Percentiles rank a stretch among this genome's conserved stretches.
These are phyloP conservation scores for Abrus precatorius DNA, from an alignment of 306 rosid species.

Conservation along the genomic window DNA sequence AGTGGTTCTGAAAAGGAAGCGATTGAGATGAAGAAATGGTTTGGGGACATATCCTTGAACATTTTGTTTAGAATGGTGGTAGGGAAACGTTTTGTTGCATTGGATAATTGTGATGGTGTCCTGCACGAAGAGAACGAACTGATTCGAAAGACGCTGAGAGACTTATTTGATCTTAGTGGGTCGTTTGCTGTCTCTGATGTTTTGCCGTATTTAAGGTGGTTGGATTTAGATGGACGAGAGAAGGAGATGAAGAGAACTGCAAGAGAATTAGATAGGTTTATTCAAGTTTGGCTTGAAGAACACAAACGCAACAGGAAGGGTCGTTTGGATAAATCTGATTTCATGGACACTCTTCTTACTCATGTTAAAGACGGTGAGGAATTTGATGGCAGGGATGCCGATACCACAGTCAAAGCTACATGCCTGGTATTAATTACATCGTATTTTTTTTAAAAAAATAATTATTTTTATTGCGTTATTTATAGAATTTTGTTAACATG, in stretches of 20 bases:
- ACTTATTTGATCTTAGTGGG: background rate
- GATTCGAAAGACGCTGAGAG: conserved; percentile 21
- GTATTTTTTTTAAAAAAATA: no score
- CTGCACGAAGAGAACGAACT: conserved; percentile 26
- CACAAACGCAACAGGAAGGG: conserved; percentile 37
- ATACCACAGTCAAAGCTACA: conserved; percentile 44
- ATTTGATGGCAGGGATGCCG: conserved; percentile 21
- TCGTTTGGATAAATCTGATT: background rate
- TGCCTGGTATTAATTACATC: conserved; percentile 29
- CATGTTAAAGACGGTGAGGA: background rate
- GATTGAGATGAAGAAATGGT: conserved; percentile 57
- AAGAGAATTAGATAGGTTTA: conserved; percentile 38
- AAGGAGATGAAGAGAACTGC: conserved; percentile 50
- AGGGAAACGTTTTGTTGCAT: conserved; percentile 40
- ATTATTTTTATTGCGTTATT: no score
- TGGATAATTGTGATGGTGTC: background rate
- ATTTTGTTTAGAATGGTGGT: conserved; percentile 37
- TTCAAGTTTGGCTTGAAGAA: conserved; percentile 40
- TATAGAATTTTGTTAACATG: no score
- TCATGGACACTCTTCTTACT: conserved; percentile 52
- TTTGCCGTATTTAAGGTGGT: conserved; percentile 57
- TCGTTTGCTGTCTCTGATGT: conserved; percentile 39
- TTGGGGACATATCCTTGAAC: conserved; percentile 36
- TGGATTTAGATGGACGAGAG: conserved; percentile 56
- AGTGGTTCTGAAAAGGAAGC: background rate